Base-by-base conservation (phyloP, 331 rosid species). In the Ulmus americana region DNA sequence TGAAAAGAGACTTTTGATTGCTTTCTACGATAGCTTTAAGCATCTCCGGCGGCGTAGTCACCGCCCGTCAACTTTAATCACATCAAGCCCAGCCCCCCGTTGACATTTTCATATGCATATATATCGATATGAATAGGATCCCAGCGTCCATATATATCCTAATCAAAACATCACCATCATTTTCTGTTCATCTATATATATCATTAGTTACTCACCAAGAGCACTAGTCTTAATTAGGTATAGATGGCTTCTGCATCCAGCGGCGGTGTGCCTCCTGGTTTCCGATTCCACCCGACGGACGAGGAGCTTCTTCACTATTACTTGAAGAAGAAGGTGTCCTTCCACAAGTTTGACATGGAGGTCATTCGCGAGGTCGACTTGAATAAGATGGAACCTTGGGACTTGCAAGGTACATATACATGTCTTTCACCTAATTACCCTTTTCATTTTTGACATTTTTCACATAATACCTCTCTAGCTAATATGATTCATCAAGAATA, bases 311-410 rank as follows among this genome's bases (percentile, higher is more conserved):
- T 92, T 63, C 95, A 85, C 68, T 86, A 89, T 75, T 92, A 92
- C 78, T 75, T 92, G 85, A 88, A 85, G 88, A 92, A 86, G 89
- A 92, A 92, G 71, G 65, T 89, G 6, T 78, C 95, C 8, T 86
- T 89, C 70, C 95, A 92, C 45, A 92, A 92, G 80, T 86, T 92
- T 67, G 96, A 92, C 63, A 92, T 92, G 98, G 98, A 89, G 64
- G 98, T 92, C 61, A 81, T 92, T 41, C 67, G 96, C 71, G 98
- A 92, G 81, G 95, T 92, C 38, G 98, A 92, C 80, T 81, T 92
- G 91, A 92, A 92, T 81, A 86, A 86, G 91, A 83, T 89, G 83
- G 98, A 92, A 59, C 98, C 98, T 48, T 92, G 98, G 98, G 96
- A 92, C 41, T 77, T 92, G 81, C 98, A 92, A 89, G 98, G 97